Base-by-base conservation (phyloP, 805 yeast genomes). In the Cyberlindnera xylosilytica region DNA sequence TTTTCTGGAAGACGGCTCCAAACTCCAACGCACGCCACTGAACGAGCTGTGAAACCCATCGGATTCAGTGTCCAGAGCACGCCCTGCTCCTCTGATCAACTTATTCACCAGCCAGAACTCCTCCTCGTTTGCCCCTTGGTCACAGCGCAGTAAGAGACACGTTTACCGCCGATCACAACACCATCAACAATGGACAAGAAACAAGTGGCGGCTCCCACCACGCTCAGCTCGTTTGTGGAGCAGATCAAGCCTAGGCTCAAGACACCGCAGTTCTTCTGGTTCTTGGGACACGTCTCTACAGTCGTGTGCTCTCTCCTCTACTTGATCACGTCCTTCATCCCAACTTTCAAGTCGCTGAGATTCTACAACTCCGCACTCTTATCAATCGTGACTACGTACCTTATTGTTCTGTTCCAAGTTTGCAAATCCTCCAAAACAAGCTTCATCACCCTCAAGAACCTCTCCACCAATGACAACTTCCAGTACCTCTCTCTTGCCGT, bases 191-290 rank as follows among this genome's bases (percentile, higher is more conserved):
- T 28, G 39, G 17, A 31, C 11, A 34, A 23, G 11, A 13, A 33
- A 20, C 23, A 35, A n/a, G 39, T 39, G 16, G 18, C 40, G 2
- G 12, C 33, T 10, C n/a, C 49, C 6, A 47, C 46, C 1, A 35
- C 55, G 2, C 46, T 53, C 18, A 26, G 44, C 4, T 36, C 50
- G 3, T 53, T 52, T 15, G 10, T 52, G 6, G 45, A 46, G 18
- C 50, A 44, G 13, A 16, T 51, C 32, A 53, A 50, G 27, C 57
- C 56, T 13, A 51, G 39, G 28, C 24, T 44, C 20, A 56, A 63
- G 49, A 74, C 80, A 10, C 78, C 79, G 8, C 87, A 82, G 57
- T 80, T 83, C 56, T 78, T 78, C 52, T 83, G 90, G 90, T 83
- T 74, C 50, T 40, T 79, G 20, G 83, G 85, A 15, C 87, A 83